Evolutionary conservation across 2,329 filamentous ascomycete genomes (phyloP).

Genomic region (Alternaria triticina): DNA sequence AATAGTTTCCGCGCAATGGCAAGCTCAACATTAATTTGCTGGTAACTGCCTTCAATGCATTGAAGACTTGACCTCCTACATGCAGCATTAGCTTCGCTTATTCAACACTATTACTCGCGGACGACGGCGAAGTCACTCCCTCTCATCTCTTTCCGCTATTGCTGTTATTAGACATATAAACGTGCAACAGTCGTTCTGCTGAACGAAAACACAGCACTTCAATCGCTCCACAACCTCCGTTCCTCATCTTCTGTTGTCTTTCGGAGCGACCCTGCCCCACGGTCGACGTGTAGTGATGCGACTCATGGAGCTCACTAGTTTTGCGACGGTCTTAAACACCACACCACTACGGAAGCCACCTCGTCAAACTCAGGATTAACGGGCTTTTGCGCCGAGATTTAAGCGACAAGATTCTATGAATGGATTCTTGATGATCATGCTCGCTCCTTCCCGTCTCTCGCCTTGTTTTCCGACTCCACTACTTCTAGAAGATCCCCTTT

Average conservation of each 20-base stretch:
- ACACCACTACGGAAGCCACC: background rate
- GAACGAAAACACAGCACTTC: background rate
- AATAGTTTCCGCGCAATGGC: background rate
- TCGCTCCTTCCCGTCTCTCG: background rate
- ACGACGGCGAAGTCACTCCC: background rate
- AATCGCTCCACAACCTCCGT: background rate
- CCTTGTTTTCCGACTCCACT: background rate
- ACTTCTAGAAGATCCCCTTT: constrained; percentile 6
- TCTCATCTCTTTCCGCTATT: background rate
- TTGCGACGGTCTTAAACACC: background rate
- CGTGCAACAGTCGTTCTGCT: background rate
- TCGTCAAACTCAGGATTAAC: background rate
- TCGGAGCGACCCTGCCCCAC: background rate
- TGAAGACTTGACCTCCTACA: background rate
- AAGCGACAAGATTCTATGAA: background rate
- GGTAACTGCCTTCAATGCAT: background rate
- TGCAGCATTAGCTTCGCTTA: background rate
- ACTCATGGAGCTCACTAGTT: background rate
- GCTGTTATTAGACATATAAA: background rate
- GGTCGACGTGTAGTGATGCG: background rate
- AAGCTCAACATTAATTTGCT: background rate
- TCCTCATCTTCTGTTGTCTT: background rate
- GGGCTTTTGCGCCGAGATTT: background rate
- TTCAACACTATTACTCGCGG: background rate
- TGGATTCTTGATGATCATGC: constrained; percentile 2